Evolutionary conservation across 2,329 filamentous ascomycete species (phyloP).

Genomic region (Leptographium wingfieldii): DNA sequence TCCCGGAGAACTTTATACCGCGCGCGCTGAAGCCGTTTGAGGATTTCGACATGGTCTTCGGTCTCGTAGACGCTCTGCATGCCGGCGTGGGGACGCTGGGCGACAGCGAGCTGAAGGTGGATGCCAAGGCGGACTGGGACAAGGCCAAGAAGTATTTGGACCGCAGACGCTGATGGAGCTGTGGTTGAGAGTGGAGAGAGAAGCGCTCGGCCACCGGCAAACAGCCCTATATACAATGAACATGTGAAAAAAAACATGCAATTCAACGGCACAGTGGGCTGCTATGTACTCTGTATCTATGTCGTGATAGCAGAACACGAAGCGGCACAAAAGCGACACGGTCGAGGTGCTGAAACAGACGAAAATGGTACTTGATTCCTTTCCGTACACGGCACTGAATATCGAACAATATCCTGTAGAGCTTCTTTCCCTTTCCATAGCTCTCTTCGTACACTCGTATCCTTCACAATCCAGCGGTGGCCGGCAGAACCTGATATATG

Average conservation of each 20-base stretch:
- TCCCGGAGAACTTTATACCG: conserved; percentile 43
- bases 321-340: too few species aligned
- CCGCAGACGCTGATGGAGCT: background rate
- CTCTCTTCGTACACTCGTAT: background rate
- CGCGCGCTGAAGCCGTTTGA: conserved; percentile 45
- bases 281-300: too few species aligned
- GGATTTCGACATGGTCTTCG: conserved; percentile 44
- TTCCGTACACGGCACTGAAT: too few species aligned
- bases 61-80: conserved; percentile 45
- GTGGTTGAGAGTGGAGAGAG: too few species aligned
- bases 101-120: conserved; percentile 30
- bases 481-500: background rate
- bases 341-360: too few species aligned
- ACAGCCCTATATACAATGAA: too few species aligned
- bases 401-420: background rate
- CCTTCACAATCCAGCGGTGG: background rate
- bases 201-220: background rate
- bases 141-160: conserved; percentile 42
- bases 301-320: too few species aligned
- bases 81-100: conserved; percentile 43
- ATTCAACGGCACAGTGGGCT: background rate
- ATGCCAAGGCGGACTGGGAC: conserved; percentile 40
- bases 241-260: too few species aligned
- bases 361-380: too few species aligned
- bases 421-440: background rate